Evolutionary conservation across 768 basidiomycete genomes (phyloP).

Genomic region (Jaapia argillacea): DNA sequence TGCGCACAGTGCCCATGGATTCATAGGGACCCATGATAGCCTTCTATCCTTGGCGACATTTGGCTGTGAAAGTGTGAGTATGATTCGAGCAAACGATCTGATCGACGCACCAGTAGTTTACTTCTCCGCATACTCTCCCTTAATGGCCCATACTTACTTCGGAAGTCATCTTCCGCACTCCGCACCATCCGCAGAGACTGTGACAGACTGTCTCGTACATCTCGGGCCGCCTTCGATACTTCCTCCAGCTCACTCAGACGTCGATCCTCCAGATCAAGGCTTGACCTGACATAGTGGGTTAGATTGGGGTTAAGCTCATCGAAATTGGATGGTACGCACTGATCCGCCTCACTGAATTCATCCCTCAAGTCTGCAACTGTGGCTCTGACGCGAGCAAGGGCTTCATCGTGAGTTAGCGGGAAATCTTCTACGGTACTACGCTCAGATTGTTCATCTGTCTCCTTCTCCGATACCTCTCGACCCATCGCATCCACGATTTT

Average conservation of each 20-base stretch:
- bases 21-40: constrained; percentile 11
- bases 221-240: constrained; percentile 41
- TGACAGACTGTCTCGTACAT: constrained; percentile 35
- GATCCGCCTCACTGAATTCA: constrained; percentile 47
- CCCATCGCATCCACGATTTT: constrained; percentile 68
- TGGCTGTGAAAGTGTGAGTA: constrained; percentile 6
- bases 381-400: constrained; percentile 45
- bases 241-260: constrained; percentile 43
- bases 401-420: constrained; percentile 34
- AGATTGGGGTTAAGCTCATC: not conserved
- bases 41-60: constrained; percentile 4
- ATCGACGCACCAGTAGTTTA: constrained; percentile 26
- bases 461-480: constrained; percentile 35
- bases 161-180: constrained; percentile 23
- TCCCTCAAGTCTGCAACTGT: constrained; percentile 48
- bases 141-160: constrained; percentile 21
- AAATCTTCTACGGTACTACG: constrained; percentile 14
- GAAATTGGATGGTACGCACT: constrained; percentile 35
- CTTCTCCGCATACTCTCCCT: constrained; percentile 26
- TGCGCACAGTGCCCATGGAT: constrained; percentile 23
- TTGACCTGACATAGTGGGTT: constrained; percentile 23
- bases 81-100: not conserved
- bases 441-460: not conserved
- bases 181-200: constrained; percentile 31
- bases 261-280: constrained; percentile 26